Evolutionary conservation across 441 rosid species (phyloP).

Genomic region (Pelargonium fulgidum): DNA sequence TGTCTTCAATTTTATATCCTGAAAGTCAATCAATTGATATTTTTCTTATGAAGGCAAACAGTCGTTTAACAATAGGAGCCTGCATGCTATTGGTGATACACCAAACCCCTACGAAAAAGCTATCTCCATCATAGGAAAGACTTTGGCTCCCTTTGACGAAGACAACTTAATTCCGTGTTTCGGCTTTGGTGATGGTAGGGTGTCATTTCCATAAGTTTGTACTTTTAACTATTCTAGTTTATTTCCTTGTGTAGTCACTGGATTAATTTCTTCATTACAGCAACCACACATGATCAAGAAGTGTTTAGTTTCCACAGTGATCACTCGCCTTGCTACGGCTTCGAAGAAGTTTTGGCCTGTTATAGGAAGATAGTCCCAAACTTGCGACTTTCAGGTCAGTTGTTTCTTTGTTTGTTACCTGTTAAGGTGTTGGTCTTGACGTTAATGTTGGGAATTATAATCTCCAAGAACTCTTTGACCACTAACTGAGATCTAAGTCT

Average conservation of each 20-base stretch:
- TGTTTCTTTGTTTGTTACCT: neutral
- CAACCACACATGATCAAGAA: constrained; percentile 66
- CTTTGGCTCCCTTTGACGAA: constrained; percentile 80
- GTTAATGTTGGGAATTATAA: neutral
- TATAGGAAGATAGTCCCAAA: constrained; percentile 54
- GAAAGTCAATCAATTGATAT: constrained; percentile 17
- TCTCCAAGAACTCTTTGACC: too few relatives aligned
- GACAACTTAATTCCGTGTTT: constrained; percentile 79
- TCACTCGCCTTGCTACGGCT: constrained; percentile 68
- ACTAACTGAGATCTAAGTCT: too few relatives aligned
- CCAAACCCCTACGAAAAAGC: constrained; percentile 80
- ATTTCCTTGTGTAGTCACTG: neutral
- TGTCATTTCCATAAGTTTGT: constrained; percentile 9
- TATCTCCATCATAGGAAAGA: constrained; percentile 66
- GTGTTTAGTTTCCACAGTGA: constrained; percentile 72
- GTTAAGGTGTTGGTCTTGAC: neutral
- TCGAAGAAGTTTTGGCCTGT: constrained; percentile 76
- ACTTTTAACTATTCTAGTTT: neutral
- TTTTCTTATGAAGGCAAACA: constrained; percentile 38
- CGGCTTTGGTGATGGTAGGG: constrained; percentile 77
- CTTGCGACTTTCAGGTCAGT: constrained; percentile 57
- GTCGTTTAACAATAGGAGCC: constrained; percentile 55
- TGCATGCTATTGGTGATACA: constrained; percentile 50
- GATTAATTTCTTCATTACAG: constrained; percentile 24
- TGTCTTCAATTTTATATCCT: constrained; percentile 2